Evolutionary conservation across 805 yeast species (phyloP).

Genomic region (Torulaspora quercuum): DNA sequence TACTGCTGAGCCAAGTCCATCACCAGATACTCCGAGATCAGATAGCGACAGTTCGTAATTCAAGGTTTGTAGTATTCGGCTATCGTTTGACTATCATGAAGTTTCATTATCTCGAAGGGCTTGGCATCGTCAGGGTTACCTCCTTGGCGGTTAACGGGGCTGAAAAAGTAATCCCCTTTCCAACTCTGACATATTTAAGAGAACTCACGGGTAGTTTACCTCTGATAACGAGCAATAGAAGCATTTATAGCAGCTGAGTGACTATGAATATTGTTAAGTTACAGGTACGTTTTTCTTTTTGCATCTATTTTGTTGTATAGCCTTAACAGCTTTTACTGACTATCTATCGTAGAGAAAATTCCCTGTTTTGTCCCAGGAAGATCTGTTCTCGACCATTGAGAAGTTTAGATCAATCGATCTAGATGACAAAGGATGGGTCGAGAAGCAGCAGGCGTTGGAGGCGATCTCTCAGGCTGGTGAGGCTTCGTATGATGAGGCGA

Average conservation of each 20-base stretch:
- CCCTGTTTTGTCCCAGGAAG: conserved; percentile 83
- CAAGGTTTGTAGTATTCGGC: no score
- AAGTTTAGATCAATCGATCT: conserved; percentile 80
- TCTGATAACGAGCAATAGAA: neutral
- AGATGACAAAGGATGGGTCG: conserved; percentile 93
- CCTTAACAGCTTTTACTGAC: conserved; percentile 1
- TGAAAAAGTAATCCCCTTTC: no score
- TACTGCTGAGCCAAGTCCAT: no score
- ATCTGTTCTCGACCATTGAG: conserved; percentile 78
- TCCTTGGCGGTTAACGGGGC: no score
- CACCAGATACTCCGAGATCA: no score
- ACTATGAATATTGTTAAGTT: conserved; percentile 63
- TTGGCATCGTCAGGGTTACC: no score
- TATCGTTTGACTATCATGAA: no score
- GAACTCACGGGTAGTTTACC: no score
- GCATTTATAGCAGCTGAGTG: neutral
- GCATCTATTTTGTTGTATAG: neutral
- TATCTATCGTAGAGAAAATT: conserved; percentile 58
- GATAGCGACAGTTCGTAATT: no score
- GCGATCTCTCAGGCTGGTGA: conserved; percentile 74
- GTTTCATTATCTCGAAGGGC: no score
- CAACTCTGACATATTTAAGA: no score
- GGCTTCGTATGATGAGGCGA: conserved; percentile 84
- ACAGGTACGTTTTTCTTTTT: conserved; percentile 43
- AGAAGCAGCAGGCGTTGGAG: conserved; percentile 85